These are phyloP conservation scores for Agapanthus africanus DNA, from an alignment of 106 monocot species.

Conservation along the genomic window DNA sequence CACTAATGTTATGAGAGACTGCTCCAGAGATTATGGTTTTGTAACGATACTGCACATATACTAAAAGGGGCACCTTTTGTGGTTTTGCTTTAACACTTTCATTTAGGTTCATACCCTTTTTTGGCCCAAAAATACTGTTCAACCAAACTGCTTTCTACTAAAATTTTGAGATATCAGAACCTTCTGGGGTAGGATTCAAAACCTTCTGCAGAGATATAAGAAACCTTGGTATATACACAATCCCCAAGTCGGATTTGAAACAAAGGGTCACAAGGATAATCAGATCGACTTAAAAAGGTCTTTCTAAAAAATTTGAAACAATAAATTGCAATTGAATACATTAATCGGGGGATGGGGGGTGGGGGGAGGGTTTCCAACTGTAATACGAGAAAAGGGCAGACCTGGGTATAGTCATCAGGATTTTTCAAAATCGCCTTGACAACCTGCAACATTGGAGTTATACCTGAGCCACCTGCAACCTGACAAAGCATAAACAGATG, in stretches of 20 bases:
- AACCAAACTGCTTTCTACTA: not conserved
- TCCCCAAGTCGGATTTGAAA: not conserved
- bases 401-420: slow-evolving; percentile 89
- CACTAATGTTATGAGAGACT: not conserved
- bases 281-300: not conserved
- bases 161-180: not conserved
- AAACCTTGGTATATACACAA: not conserved
- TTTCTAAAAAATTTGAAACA: not conserved
- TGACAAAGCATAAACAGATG: slow-evolving; percentile 16
- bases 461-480: slow-evolving; percentile 91
- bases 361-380: too few species aligned
- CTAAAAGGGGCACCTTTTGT: not conserved
- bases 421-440: slow-evolving; percentile 84
- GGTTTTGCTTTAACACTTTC: not conserved
- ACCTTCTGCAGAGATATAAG: too few species aligned
- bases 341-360: too few species aligned
- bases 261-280: not conserved
- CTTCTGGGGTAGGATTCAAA: not conserved
- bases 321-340: not conserved
- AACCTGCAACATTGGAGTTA: slow-evolving; percentile 96
- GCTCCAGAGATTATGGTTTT: not conserved
- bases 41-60: not conserved
- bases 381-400: not conserved
- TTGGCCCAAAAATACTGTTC: not conserved
- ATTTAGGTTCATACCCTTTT: not conserved